Base-by-base conservation (phyloP, 345 rosid genomes). In the Sonneratia caseolaris region DNA sequence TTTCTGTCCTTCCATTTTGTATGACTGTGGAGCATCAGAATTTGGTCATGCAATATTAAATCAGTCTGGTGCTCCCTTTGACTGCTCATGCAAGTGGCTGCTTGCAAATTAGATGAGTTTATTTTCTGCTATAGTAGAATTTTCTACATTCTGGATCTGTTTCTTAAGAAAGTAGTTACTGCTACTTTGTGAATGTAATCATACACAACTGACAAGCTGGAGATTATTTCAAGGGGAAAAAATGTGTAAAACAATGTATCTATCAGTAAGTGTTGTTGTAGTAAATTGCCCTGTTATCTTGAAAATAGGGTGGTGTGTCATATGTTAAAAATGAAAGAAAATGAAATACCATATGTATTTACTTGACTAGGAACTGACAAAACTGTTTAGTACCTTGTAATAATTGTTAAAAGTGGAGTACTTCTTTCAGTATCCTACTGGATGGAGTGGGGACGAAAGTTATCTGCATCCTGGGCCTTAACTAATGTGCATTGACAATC, bases 1-100 rank as follows among this genome's bases (percentile, higher is more conserved):
- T 45, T 67, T 42, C 81, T 71, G 71, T 5, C 69, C 24, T 75
- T 22, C 56, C 27, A 57, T 68, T 69, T 45, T 21, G 22, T 48
- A 10, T 47, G 73, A 19, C 49, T 8, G 4, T 37, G 21, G 12
- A 27, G 6, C 56, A 24, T 22, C 11, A 16, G 19, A 21, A 68
- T 68, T 68, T 43, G 21, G 45, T 64, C 45, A 9, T 21, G n/a
- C 47, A 21, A n/a, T 72, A 45, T 38, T 53, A 21, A 73, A 45
- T 36, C 16, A 66, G 16, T 19, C 13, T 36, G 22, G 21, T 47
- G 18, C 49, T 43, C 19, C n/a, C 13, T 22, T 74, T 72, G 71
- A 24, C 14, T 35, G 42, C 55, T 53, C 35, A 18, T 36, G 61
- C 61, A n/a, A 35, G 38, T 27, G 66, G 38, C 66, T 62, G 27